phyloP scores from a whole-genome alignment of 2,329 filamentous ascomycete species.

The Neonectria sp. region DNA sequence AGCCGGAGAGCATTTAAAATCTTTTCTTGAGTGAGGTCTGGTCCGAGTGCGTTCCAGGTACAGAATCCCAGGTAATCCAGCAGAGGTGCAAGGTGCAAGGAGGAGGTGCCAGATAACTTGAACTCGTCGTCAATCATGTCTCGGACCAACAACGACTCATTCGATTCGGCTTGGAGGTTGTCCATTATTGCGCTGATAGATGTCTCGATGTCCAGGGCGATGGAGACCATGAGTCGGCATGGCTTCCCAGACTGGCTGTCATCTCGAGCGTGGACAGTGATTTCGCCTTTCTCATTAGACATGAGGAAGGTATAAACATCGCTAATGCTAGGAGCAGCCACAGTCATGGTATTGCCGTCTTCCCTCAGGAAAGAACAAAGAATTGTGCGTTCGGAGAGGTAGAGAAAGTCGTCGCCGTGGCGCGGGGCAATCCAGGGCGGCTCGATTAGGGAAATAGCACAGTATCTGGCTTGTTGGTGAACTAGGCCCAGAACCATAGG shows the following conservation, averaged over 20 bases:
- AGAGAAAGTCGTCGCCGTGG: constrained; percentile 4
- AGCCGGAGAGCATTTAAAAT: constrained; percentile 79
- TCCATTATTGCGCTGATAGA: constrained; percentile 6
- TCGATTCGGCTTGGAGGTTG: not conserved
- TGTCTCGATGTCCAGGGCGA: constrained; percentile 3
- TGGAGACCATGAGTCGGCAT: not conserved
- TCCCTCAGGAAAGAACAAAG: constrained; percentile 1
- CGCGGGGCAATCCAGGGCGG: constrained; percentile 11
- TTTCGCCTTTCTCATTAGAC: constrained; percentile 2
- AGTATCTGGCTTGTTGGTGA: constrained; percentile 2
- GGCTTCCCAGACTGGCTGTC: not conserved
- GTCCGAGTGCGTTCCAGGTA: constrained; percentile 91
- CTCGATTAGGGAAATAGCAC: constrained; percentile 6
- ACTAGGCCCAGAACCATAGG: not conserved
- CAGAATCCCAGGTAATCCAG: constrained; percentile 41
- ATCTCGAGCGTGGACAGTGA: not conserved
- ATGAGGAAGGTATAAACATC: not conserved
- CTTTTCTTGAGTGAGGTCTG: constrained; percentile 82
- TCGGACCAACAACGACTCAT: constrained; percentile 1
- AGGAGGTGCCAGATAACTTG: not conserved
- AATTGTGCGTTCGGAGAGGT: constrained; percentile 4
- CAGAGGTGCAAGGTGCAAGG: constrained; percentile 9
- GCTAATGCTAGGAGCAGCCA: not conserved
- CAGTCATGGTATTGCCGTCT: constrained; percentile 7
- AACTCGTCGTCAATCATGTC: not conserved